Percentiles rank a stretch among this genome's conserved stretches.
These are phyloP conservation scores for Backusella tarrabulga DNA, from an alignment of 192 early-diverging fungal genomes.

Conservation along the genomic window DNA sequence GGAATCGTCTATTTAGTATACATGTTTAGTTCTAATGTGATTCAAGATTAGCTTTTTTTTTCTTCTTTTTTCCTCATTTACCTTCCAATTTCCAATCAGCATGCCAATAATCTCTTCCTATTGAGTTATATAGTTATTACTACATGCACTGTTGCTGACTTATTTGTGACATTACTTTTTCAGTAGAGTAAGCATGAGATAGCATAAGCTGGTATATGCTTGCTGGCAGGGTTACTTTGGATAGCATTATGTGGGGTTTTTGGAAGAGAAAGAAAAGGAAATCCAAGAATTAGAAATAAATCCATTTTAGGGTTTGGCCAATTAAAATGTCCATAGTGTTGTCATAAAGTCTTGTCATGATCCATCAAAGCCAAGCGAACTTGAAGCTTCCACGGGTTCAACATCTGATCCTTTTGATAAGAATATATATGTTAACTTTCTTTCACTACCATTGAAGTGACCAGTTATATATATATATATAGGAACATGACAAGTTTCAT, in stretches of 20 bases:
- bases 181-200: conserved; percentile 47
- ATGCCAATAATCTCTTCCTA: conserved; percentile 58
- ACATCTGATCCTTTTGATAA: no score
- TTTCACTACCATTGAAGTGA: no score
- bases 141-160: background rate
- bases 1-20: background rate
- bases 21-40: background rate
- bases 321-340: no score
- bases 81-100: conserved; percentile 54
- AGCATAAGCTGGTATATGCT: conserved; percentile 45
- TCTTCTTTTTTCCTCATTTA: conserved; percentile 5
- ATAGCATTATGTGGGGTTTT: background rate
- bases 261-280: no score
- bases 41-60: background rate
- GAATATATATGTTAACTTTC: no score
- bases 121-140: background rate
- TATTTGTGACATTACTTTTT: conserved; percentile 34
- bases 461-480: no score
- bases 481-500: no score
- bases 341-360: no score
- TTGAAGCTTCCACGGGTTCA: no score
- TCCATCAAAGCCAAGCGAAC: no score
- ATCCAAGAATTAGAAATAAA: no score
- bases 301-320: no score
- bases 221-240: conserved; percentile 38